phyloP scores from a whole-genome alignment of 2,329 filamentous ascomycete genomes.

The Paecilomyces fulvus region DNA sequence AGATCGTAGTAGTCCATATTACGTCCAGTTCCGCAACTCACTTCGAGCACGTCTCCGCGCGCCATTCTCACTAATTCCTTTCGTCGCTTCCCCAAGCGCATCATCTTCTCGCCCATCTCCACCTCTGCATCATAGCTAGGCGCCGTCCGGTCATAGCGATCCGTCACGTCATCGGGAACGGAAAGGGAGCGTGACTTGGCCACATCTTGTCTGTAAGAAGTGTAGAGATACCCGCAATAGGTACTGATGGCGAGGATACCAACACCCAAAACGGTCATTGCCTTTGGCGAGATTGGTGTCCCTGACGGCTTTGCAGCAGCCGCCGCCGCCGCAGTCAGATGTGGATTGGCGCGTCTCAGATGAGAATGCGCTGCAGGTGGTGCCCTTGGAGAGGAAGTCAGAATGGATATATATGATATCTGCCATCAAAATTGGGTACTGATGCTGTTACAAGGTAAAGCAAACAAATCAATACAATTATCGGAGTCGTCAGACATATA shows the following conservation, averaged over 20 bases:
- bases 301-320: constrained; percentile 8
- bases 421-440: neutral
- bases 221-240: constrained; percentile 37
- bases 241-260: constrained; percentile 32
- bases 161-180: constrained; percentile 36
- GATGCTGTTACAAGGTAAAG: neutral
- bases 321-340: constrained; percentile 14
- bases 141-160: constrained; percentile 38
- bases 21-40: constrained; percentile 43
- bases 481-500: neutral
- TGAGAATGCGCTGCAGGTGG: constrained; percentile 7
- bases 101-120: constrained; percentile 34
- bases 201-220: constrained; percentile 32
- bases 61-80: constrained; percentile 34
- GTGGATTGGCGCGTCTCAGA: constrained; percentile 16
- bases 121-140: constrained; percentile 39
- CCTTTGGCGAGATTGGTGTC: constrained; percentile 19
- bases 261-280: constrained; percentile 30
- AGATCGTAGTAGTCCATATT: constrained; percentile 40
- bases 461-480: neutral
- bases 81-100: constrained; percentile 34
- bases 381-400: constrained; percentile 8
- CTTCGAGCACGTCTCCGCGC: constrained; percentile 41
- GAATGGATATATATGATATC: neutral
- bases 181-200: constrained; percentile 21